Evolutionary conservation across 805 yeast genomes (phyloP), one percentile per base, ranked within the genome.

Genomic region (Teunomyces gatunensis): DNA sequence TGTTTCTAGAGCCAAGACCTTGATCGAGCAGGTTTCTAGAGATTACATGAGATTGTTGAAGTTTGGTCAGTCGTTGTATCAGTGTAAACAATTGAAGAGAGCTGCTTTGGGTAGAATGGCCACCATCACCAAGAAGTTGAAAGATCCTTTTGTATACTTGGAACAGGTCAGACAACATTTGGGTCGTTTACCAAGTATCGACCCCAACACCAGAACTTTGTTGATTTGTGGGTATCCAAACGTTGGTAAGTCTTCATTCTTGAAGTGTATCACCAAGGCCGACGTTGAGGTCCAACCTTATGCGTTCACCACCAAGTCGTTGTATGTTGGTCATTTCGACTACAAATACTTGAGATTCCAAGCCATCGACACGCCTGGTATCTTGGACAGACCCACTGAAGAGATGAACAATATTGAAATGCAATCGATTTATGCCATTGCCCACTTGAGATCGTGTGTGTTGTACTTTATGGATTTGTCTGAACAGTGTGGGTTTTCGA

Each of bases 61-160:
- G 75, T 94, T 91, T 64, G 99, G 99, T 61, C 99, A 94, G 77
- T 91, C 97, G 37, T 76, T 94, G 54, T 94, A 90, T 74, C 99
- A 95, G 77, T 94, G 99, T 81, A 94, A 94, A 74, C 99, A 94
- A 76, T 83, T 94, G 67, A 94, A 94, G 72, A 82, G 97, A 65
- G 99, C 99, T 57, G 99, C 98, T 28, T 75, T 94, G 60, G 99
- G 99, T 79, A 87, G 99, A 74, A 94, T 94, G 99, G 99, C 99
- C 47, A 94, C 99, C 30, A 90, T 94, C 61, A 85, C 85, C 63
- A 94, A 94, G 79, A 89, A 95, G 59, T 80, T 94, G 65, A 94
- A 92, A 73, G 99, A 94, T 68, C 92, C 99, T 17, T 77, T 94
- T 51, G 80, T 82, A 42, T 94, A 94, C 74, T 77, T 94, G 67